These are phyloP conservation scores for Lycium ferocissimum DNA, from an alignment of 257 asterid species.

Conservation along the genomic window DNA sequence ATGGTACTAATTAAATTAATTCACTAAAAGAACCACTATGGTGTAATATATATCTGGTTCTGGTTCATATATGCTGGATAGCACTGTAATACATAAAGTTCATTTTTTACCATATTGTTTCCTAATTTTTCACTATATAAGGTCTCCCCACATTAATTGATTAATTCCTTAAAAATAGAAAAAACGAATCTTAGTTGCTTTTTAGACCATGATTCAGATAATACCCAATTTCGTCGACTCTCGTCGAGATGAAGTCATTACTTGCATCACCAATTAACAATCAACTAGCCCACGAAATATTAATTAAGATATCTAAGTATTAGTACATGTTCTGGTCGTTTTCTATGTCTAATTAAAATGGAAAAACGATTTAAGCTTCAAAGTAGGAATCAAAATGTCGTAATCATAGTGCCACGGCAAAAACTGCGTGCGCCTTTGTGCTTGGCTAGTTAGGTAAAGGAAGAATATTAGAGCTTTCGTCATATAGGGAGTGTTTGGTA, in stretches of 20 bases:
- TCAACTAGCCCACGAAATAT: background rate
- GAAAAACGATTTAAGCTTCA: background rate
- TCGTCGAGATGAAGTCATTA: background rate
- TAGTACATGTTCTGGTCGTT: background rate
- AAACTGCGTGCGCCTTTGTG: constrained; percentile 29
- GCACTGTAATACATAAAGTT: too few relatives aligned
- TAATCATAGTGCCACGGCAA: constrained; percentile 24
- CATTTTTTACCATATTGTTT: too few relatives aligned
- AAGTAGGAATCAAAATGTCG: constrained; percentile 21
- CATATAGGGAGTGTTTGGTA: background rate
- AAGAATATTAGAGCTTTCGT: background rate
- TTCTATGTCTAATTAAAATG: too few relatives aligned
- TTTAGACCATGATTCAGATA: too few relatives aligned
- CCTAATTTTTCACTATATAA: too few relatives aligned
- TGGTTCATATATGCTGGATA: too few relatives aligned
- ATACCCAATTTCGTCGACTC: background rate
- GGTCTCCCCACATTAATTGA: too few relatives aligned
- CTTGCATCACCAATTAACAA: constrained; percentile 5
- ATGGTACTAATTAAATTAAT: too few relatives aligned
- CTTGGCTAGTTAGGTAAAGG: constrained; percentile 33
- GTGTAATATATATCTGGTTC: too few relatives aligned
- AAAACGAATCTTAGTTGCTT: too few relatives aligned
- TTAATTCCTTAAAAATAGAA: too few relatives aligned
- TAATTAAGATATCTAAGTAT: background rate
- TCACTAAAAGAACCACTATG: too few relatives aligned